Base-by-base conservation (phyloP, 1,284 basidiomycete genomes). In the Ustilago crameri region DNA sequence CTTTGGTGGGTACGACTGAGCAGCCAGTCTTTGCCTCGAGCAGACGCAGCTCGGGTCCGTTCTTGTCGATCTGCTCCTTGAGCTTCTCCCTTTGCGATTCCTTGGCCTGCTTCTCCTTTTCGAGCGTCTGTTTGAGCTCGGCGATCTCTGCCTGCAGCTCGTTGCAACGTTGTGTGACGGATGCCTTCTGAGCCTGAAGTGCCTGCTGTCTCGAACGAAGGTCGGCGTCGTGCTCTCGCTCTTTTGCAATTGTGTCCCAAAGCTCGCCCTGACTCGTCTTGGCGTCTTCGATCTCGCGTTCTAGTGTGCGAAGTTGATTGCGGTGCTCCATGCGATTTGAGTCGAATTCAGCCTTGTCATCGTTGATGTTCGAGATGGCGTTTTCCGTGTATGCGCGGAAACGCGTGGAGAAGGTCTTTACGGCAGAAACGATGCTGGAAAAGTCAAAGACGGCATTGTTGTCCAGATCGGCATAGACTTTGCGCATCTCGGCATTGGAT, bases 171-270 rank as follows among this genome's bases (percentile, higher is more conserved):
- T 78, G 76, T 17, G 61, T 55, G 9, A 78, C 63, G 2, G 76
- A 74, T 4, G 72, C 58, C 23, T 74, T 67, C 41, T 78, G 76
- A 9, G 76, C 51, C 17, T 70, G 63, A 9, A 78, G 60, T 3
- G 64, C 57, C 46, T 75, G 72, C 23, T 76, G 69, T 35, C 74
- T 57, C 0, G 71, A 37, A 4, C 76, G 71, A 38, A 76, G 61
- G 44, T 55, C 56, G 24, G 69, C 64, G 42, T 78, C 76, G 30
- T 71, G 74, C 42, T 70, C 69, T 47, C 76, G 51, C 42, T 78
- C 76, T 5, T 66, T 51, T 12, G 74, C 72, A 41, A 78, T 76
- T n/a, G 72, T 75, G 14, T 78, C 72, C 76, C 76, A 78, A 12
- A 78, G 48, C 45, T 74, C 61, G 23, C 69, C 64, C 56, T 78